Evolutionary conservation across 208 protist species (phyloP).

Genomic region (Leishmania gerbilli): DNA sequence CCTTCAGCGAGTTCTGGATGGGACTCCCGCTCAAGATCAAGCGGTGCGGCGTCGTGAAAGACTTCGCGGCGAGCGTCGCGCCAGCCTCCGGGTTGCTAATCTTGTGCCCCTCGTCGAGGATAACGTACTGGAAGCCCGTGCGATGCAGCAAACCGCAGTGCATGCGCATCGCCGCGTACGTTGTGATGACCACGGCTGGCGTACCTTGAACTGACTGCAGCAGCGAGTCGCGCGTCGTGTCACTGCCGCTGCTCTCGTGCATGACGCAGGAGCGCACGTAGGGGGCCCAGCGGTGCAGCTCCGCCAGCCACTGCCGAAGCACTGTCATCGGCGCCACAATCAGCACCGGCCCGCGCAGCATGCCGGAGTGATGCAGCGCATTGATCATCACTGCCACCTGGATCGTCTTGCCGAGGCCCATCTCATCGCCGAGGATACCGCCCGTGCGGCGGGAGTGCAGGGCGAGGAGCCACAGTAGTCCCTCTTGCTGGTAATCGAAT

Average conservation of each 20-base stretch:
- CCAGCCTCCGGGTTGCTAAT: slow-evolving; percentile 96
- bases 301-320: slow-evolving; percentile 92
- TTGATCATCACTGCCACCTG: slow-evolving; percentile 93
- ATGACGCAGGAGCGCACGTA: slow-evolving; percentile 81
- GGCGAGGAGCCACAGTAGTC: slow-evolving; percentile 96
- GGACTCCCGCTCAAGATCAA: slow-evolving; percentile 97
- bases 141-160: slow-evolving; percentile 60
- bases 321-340: slow-evolving; percentile 95
- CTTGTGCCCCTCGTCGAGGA: slow-evolving; percentile 98
- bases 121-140: slow-evolving; percentile 92
- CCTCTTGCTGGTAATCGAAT: slow-evolving; percentile 93
- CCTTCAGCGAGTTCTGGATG: slow-evolving; percentile 98
- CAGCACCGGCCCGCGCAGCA: slow-evolving; percentile 85
- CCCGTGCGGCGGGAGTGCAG: slow-evolving; percentile 90
- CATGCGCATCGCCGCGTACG: slow-evolving; percentile 88
- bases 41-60: slow-evolving; percentile 92
- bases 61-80: slow-evolving; percentile 95
- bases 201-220: slow-evolving; percentile 52
- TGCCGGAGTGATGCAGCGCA: slow-evolving; percentile 68
- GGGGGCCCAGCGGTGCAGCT: slow-evolving; percentile 96
- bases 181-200: slow-evolving; percentile 93
- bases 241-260: slow-evolving; percentile 72
- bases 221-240: slow-evolving; percentile 43
- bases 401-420: slow-evolving; percentile 97
- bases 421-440: slow-evolving; percentile 97